Base-by-base conservation (phyloP, 2,329 filamentous ascomycete species). In the Stemphylium beticola region DNA sequence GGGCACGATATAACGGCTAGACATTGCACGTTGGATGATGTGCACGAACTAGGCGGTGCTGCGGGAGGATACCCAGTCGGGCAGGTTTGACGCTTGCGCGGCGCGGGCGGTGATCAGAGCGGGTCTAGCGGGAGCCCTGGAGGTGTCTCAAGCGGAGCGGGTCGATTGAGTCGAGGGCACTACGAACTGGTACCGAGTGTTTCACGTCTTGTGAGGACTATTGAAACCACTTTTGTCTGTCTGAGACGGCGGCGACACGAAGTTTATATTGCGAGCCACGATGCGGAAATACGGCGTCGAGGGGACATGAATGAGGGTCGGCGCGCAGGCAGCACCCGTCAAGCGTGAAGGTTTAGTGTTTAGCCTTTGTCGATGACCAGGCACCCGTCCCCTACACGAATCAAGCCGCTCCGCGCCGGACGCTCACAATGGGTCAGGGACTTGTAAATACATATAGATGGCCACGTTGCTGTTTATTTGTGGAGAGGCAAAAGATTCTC, bases 1-100 rank as follows among this genome's bases (percentile, higher is more conserved):
- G 57, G 84, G 83, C 49, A 90, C 75, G 55, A 91, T 78, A 47
- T 68, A 72, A 69, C 61, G 49, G 48, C 47, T 36, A 36, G 52
- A 24, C 61, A 64, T 64, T 34, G 47, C 43, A 15, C 32, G 12
- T 6, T 32, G 20, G 37, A 20, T 32, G 33, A 12, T 49, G 46
- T 47, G 38, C 50, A 26, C 22, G 20, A 31, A 32, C 45, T 45
- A 51, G 31, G 46, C 41, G 41, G 31, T 15, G 29, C 33, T 26
- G 43, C 45, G 38, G 43, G 34, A 46, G 34, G 39, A 20, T 49
- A 41, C 50, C 36, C 14, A 40, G 37, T 18, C 18, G 50, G 47
- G 45, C 41, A 49, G 46, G 31, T 47, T 49, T 17, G 38, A 15
- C 44, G 26, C 14, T 49, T 36, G 31, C 32, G 31, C 18, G 48